Base-by-base conservation (phyloP, 2,329 filamentous ascomycete genomes). In the Pestalotiopsis sp. region DNA sequence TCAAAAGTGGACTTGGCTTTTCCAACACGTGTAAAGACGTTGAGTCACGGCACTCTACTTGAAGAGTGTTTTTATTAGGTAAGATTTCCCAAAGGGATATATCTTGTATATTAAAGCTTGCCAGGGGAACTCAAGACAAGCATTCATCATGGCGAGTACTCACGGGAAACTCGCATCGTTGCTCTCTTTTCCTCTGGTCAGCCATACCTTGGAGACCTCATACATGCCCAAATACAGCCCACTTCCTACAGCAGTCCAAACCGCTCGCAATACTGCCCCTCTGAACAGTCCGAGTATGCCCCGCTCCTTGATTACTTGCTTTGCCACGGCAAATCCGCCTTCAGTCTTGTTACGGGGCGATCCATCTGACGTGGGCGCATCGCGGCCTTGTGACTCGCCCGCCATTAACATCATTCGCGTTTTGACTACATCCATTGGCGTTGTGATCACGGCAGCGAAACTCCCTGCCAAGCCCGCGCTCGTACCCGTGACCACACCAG, bases 341-440 rank as follows among this genome's bases (percentile, higher is more conserved):
- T 68, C 68, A n/a, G 58, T 65, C 4, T 63, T 68, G n/a, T 63
- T 52, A 31, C 20, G 41, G 11, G 52, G 81, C 78, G 78, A 80
- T 74, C 78, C 6, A 73, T 76, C 4, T 75, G 75, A 66, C 77
- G 73, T 76, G n/a, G 17, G 25, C 75, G 75, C 14, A 75, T 70
- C 41, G 52, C 65, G 71, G 60, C 78, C 68, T 67, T 71, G 69
- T n/a, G 68, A 77, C 25, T 81, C 78, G 14, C 83, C 84, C 1
- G 90, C 90, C 38, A 87, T 85, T 31, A 97, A 83, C 94, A 97
- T 97, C 80, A 97, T 92, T 64, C 93, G 83, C 72, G 94, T 97
- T 83, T 97, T 97, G 27, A 97, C 88, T 11, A 97, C 93, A 79
- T 97, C 95, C 67, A 94, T 89, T 0, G 95, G 95, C 65, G 94